Percentiles rank a stretch among this genome's conserved stretches.
Evolutionary conservation across 148 eudicot species (phyloP).

Genomic region (Amaranthus hypochondriacus): DNA sequence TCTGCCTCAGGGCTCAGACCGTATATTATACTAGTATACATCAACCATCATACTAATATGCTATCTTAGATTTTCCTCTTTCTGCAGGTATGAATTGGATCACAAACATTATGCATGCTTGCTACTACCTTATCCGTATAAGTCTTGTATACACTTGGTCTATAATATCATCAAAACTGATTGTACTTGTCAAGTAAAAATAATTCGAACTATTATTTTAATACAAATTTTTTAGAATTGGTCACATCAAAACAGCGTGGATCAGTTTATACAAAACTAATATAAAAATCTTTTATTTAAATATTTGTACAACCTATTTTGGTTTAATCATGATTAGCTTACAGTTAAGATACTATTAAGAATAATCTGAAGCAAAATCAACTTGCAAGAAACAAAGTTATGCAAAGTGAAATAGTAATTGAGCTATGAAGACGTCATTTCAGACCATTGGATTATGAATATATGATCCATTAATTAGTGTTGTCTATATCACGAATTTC

Average conservation of each 20-base stretch:
- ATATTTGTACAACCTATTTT: constrained; percentile 9
- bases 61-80: constrained; percentile 7
- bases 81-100: constrained; percentile 5
- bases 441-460: too few relatives aligned
- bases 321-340: neutral
- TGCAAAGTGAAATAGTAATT: neutral
- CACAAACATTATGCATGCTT: neutral
- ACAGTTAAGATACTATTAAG: neutral
- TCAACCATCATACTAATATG: neutral
- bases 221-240: too few relatives aligned
- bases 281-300: neutral
- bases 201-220: too few relatives aligned
- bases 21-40: neutral
- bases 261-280: too few relatives aligned
- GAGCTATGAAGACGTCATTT: neutral
- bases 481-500: constrained; percentile 1
- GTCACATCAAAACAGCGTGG: too few relatives aligned
- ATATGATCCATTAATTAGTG: neutral
- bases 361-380: neutral
- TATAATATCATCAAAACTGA: too few relatives aligned
- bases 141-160: too few relatives aligned
- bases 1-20: constrained; percentile 18
- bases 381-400: neutral
- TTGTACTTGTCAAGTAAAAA: too few relatives aligned
- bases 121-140: too few relatives aligned